phyloP scores from a whole-genome alignment of 768 basidiomycete species.

The Chiua virens region DNA sequence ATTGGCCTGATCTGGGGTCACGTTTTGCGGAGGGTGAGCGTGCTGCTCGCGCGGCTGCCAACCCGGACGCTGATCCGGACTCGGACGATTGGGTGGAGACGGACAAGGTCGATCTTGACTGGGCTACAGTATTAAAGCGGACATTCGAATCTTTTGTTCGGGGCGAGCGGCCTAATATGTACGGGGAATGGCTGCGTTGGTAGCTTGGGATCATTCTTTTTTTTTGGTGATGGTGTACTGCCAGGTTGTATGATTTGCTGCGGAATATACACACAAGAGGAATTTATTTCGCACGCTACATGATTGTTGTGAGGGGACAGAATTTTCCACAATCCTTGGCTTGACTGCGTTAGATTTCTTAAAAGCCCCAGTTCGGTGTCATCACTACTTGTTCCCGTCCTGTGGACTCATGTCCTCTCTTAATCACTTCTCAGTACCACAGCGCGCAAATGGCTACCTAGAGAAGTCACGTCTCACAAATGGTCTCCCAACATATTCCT shows the following conservation, averaged over 20 bases:
- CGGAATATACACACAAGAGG: slow-evolving; percentile 25
- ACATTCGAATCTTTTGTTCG: slow-evolving; percentile 92
- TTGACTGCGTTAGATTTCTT: slow-evolving; percentile 8
- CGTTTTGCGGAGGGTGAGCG: slow-evolving; percentile 77
- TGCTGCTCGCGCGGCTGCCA: slow-evolving; percentile 45
- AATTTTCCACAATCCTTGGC: slow-evolving; percentile 15
- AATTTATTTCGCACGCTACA: slow-evolving; percentile 24
- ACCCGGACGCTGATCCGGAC: slow-evolving; percentile 19
- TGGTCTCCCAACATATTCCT: slow-evolving; percentile 49
- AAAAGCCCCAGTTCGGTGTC: slow-evolving; percentile 18
- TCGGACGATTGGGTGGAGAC: slow-evolving; percentile 25
- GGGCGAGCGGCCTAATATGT: slow-evolving; percentile 89
- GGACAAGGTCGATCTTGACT: slow-evolving; percentile 79
- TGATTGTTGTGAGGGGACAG: background rate
- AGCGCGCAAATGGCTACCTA: slow-evolving; percentile 46
- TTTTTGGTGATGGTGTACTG: too few species aligned
- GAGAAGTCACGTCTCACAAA: slow-evolving; percentile 44
- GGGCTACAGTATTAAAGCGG: slow-evolving; percentile 88
- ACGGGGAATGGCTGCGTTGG: slow-evolving; percentile 66
- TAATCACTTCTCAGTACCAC: slow-evolving; percentile 47
- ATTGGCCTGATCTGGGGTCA: slow-evolving; percentile 87
- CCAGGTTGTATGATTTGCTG: slow-evolving; percentile 4
- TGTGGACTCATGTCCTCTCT: slow-evolving; percentile 42
- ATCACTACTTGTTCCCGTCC: slow-evolving; percentile 7
- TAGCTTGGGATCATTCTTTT: slow-evolving; percentile 1